A percentile compares a stretch with the other conserved stretches of the same genome.
Conservation (phyloP, 306 rosid species). For the Trifolium repens region DNA sequence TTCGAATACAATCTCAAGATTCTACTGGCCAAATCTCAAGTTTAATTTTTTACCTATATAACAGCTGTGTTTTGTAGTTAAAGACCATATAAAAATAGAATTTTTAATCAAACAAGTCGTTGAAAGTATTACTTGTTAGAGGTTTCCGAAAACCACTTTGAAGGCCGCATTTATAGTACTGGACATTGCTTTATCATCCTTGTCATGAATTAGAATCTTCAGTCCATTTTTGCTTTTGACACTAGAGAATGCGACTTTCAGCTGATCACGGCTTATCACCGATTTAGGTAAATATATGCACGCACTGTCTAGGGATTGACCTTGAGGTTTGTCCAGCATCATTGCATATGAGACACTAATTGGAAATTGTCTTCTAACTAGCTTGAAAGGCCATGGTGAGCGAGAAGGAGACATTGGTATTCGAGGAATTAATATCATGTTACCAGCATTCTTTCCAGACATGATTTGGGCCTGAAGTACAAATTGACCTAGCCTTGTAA, state of each 20-base stretch:
- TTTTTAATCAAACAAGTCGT: neutral
- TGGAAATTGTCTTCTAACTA: neutral
- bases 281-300: neutral
- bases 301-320: neutral
- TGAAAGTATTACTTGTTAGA: neutral
- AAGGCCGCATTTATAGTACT: neutral
- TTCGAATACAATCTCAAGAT: too few relatives aligned
- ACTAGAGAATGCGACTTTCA: neutral
- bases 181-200: neutral
- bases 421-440: neutral
- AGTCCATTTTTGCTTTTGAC: neutral
- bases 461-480: neutral
- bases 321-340: neutral
- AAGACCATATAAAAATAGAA: too few relatives aligned
- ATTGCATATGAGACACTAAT: neutral
- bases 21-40: neutral
- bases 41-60: too few relatives aligned
- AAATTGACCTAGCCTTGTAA: neutral
- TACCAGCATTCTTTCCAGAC: neutral
- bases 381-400: neutral
- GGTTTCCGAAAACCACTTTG: neutral
- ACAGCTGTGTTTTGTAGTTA: too few relatives aligned
- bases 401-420: neutral
- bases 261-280: neutral
- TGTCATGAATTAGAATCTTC: neutral